A percentile compares a stretch with the other conserved stretches of the same genome.
Evolutionary conservation across 129 eudicot genomes (phyloP).

Genomic region (Centaurea solstitialis): DNA sequence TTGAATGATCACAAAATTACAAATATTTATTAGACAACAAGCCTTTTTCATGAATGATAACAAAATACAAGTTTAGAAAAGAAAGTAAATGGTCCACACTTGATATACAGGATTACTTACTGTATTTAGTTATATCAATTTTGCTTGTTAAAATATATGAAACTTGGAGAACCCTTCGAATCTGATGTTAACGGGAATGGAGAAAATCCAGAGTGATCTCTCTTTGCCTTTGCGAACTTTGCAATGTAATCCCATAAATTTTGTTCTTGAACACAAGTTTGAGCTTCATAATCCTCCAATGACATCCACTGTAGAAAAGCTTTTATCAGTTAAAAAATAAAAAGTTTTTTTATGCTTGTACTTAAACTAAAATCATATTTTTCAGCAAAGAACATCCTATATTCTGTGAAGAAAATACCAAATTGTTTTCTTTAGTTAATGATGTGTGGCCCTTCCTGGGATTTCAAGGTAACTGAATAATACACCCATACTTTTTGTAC

Average conservation of each 20-base stretch:
- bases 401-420: neutral
- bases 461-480: no score
- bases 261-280: conserved; percentile 39
- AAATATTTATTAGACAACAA: neutral
- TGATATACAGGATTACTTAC: neutral
- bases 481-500: no score
- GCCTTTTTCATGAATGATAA: neutral
- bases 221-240: conserved; percentile 45
- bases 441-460: neutral
- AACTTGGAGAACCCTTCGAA: conserved; percentile 27
- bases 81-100: neutral
- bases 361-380: neutral
- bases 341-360: neutral
- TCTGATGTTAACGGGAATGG: conserved; percentile 34
- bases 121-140: conserved; percentile 22
- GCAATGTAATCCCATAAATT: conserved; percentile 38
- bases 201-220: conserved; percentile 49
- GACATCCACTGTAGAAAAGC: conserved; percentile 61
- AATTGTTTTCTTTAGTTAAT: neutral
- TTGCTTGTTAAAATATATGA: conserved; percentile 43
- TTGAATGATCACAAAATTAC: neutral
- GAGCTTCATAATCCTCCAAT: conserved; percentile 63
- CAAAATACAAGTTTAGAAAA: neutral
- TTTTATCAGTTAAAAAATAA: neutral
- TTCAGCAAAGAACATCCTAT: neutral